Conservation (phyloP, 352 stramenopile species). For the Pythium dissotocum region DNA sequence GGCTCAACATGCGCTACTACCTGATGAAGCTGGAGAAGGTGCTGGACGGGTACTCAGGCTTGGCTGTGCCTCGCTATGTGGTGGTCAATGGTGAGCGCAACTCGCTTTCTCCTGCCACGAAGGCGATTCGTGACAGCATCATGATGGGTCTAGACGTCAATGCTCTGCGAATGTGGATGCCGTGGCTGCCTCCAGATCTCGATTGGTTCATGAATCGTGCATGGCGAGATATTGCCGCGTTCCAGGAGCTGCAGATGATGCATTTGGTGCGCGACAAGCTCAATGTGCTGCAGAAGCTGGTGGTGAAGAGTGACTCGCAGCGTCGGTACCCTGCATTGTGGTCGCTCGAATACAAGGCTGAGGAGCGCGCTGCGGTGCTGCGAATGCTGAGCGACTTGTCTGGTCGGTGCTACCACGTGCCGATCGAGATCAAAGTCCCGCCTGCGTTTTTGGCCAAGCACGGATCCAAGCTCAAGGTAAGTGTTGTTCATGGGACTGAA, state of each 20-base stretch:
- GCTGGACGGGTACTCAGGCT: constrained; percentile 20
- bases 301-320: constrained; percentile 5
- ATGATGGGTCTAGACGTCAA: neutral
- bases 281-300: constrained; percentile 13
- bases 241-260: constrained; percentile 15
- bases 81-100: constrained; percentile 11
- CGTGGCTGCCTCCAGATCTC: constrained; percentile 17
- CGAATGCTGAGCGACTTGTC: constrained; percentile 27
- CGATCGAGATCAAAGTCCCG: constrained; percentile 10
- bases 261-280: constrained; percentile 12
- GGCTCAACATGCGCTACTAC: constrained; percentile 23
- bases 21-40: constrained; percentile 27
- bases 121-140: constrained; percentile 13
- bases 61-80: constrained; percentile 17
- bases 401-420: constrained; percentile 22
- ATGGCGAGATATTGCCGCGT: constrained; percentile 4
- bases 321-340: constrained; percentile 23
- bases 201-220: constrained; percentile 19
- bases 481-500: too few relatives aligned
- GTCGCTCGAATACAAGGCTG: neutral
- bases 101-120: neutral
- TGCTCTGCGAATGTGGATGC: neutral
- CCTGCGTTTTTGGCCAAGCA: neutral
- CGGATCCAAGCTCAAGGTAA: neutral
- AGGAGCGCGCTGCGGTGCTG: neutral